Conservation (phyloP, 225 moss, liverwort and hornwort species). For the Physcomitrellopsis africana region DNA sequence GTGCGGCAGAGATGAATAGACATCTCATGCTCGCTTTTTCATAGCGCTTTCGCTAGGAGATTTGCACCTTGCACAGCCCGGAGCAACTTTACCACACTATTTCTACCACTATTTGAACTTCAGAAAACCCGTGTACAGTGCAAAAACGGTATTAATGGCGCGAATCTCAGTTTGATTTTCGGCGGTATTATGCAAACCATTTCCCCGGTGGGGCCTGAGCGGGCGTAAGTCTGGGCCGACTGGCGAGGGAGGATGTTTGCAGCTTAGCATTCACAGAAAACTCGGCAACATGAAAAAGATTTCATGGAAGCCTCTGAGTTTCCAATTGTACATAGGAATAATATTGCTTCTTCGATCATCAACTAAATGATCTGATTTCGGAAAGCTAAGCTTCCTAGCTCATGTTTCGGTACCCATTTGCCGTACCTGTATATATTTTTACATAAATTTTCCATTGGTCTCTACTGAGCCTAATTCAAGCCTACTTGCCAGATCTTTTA, state of each 20-base stretch:
- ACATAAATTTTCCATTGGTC: no score
- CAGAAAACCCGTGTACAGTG: not conserved
- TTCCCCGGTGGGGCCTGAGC: constrained; percentile 30
- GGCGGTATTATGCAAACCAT: constrained; percentile 36
- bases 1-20: no score
- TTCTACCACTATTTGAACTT: not conserved
- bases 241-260: constrained; percentile 29
- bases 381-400: no score
- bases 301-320: not conserved
- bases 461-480: no score
- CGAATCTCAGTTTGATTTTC: not conserved
- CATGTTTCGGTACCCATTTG: no score
- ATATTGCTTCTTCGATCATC: not conserved
- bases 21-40: no score
- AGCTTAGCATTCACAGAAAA: constrained; percentile 36
- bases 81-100: not conserved
- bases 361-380: no score
- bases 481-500: no score
- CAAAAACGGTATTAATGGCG: constrained; percentile 8
- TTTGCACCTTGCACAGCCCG: constrained; percentile 20
- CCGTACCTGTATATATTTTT: no score
- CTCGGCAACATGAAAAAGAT: constrained; percentile 15
- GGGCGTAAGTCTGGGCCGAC: constrained; percentile 35
- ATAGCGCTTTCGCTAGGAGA: not conserved
- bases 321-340: constrained; percentile 28